A percentile compares a stretch with the other conserved stretches of the same genome.
These are phyloP conservation scores for Bolboschoenus planiculmis DNA, from an alignment of 176 grass and related monocot species.

Conservation along the genomic window DNA sequence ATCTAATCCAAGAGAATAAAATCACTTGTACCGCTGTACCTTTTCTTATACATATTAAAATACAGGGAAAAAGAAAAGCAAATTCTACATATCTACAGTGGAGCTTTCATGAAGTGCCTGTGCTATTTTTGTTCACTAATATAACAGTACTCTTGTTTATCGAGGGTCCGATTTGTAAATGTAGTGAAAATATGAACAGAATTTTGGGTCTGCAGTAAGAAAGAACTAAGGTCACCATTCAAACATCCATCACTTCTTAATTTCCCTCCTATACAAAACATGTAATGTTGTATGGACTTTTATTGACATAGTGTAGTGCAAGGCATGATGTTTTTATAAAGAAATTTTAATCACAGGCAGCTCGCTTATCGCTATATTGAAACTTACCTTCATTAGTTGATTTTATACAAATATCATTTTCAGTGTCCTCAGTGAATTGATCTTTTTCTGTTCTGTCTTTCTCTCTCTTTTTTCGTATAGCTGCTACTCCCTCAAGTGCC, in stretches of 20 bases:
- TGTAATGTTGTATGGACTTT: neutral
- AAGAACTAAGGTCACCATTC: neutral
- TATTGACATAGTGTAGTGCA: neutral
- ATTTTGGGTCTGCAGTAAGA: neutral
- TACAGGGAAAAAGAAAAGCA: neutral
- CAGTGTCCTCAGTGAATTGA: constrained; percentile 17
- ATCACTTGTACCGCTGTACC: neutral
- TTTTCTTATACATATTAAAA: neutral
- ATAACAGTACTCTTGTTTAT: neutral
- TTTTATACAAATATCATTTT: constrained; percentile 34
- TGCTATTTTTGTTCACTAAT: neutral
- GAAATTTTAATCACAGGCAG: neutral
- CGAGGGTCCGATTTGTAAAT: neutral
- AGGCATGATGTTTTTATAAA: neutral
- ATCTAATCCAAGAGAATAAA: neutral
- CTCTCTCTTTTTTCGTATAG: constrained; percentile 51
- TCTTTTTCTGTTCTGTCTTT: constrained; percentile 30
- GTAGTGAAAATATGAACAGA: neutral
- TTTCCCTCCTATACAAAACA: neutral
- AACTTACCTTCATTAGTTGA: constrained; percentile 15
- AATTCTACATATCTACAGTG: neutral
- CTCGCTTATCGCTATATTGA: neutral
- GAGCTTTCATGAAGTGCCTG: neutral
- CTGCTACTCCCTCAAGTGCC: constrained; percentile 51
- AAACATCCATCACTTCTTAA: neutral